Evolutionary conservation across 306 rosid species (phyloP).

Genomic region (Amphicarpaea edgeworthii): DNA sequence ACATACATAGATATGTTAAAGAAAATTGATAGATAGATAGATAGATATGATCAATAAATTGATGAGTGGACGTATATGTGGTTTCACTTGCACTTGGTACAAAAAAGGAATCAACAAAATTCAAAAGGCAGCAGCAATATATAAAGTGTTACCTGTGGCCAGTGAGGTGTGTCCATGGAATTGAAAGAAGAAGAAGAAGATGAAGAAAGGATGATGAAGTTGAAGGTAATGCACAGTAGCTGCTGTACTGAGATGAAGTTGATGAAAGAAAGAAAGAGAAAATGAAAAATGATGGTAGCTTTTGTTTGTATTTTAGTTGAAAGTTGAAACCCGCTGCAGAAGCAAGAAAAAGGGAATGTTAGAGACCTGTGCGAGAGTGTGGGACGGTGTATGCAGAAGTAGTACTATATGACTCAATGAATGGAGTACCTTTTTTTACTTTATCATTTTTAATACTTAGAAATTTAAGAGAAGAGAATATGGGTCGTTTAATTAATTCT

Average conservation of each 20-base stretch:
- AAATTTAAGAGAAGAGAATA: not conserved
- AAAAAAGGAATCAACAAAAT: not conserved
- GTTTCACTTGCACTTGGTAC: slow-evolving; percentile 21
- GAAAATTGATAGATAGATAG: slow-evolving; percentile 13
- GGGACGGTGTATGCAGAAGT: slow-evolving; percentile 36
- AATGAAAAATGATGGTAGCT: slow-evolving; percentile 33
- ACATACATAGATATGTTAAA: no score
- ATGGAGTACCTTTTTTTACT: slow-evolving; percentile 41
- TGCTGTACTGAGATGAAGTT: not conserved
- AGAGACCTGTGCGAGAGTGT: slow-evolving; percentile 15
- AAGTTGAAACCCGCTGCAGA: slow-evolving; percentile 27
- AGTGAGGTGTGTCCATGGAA: slow-evolving; percentile 86
- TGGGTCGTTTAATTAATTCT: not conserved
- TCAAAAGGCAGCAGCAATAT: not conserved
- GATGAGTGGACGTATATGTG: slow-evolving; percentile 33
- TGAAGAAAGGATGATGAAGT: not conserved
- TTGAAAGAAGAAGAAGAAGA: slow-evolving; percentile 41
- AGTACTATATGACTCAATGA: not conserved
- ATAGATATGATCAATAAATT: slow-evolving; percentile 1
- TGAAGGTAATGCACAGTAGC: not conserved
- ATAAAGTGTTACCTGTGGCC: slow-evolving; percentile 71
- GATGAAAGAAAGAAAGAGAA: not conserved
- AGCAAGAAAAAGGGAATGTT: slow-evolving; percentile 46
- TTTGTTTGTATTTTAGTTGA: slow-evolving; percentile 41
- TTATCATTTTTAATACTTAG: slow-evolving; percentile 19